A percentile compares a stretch with the other conserved stretches of the same genome.
Conservation (phyloP, 352 stramenopile genomes). For the Hyaloperonospora brassicae region DNA sequence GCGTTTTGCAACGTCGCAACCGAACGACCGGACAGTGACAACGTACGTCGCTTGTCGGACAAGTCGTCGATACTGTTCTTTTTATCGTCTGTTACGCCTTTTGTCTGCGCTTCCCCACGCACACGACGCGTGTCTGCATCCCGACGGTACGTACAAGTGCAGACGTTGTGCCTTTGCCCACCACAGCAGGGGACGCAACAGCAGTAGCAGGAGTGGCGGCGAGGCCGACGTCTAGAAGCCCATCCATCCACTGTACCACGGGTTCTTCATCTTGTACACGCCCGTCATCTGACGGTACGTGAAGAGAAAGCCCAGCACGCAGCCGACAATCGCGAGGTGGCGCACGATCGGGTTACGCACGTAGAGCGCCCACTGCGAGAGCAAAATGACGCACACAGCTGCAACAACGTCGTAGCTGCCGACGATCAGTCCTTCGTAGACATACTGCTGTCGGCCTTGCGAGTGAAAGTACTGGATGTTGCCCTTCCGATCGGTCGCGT, state of each 20-base stretch:
- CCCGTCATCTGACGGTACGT: conserved; percentile 82
- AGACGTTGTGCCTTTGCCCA: too few relatives aligned
- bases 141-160: too few relatives aligned
- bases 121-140: too few relatives aligned
- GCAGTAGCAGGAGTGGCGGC: too few relatives aligned
- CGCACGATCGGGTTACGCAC: conserved; percentile 49
- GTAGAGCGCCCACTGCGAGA: conserved; percentile 81
- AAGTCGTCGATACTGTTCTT: too few relatives aligned
- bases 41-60: too few relatives aligned
- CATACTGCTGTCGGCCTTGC: conserved; percentile 73
- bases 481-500: conserved; percentile 59
- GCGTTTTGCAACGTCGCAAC: too few relatives aligned
- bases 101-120: too few relatives aligned
- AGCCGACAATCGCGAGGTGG: conserved; percentile 48
- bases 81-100: too few relatives aligned
- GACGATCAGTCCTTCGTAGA: conserved; percentile 78
- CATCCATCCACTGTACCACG: conserved; percentile 83
- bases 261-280: conserved; percentile 85
- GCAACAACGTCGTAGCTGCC: conserved; percentile 59
- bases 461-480: conserved; percentile 85
- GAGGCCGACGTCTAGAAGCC: conserved; percentile 45
- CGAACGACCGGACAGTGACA: too few relatives aligned
- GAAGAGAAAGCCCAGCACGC: conserved; percentile 60
- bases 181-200: too few relatives aligned
- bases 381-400: conserved; percentile 64